These are phyloP conservation scores for Sugiyamaella neomexicana DNA, from an alignment of 1,139 yeast species.

Conservation along the genomic window DNA sequence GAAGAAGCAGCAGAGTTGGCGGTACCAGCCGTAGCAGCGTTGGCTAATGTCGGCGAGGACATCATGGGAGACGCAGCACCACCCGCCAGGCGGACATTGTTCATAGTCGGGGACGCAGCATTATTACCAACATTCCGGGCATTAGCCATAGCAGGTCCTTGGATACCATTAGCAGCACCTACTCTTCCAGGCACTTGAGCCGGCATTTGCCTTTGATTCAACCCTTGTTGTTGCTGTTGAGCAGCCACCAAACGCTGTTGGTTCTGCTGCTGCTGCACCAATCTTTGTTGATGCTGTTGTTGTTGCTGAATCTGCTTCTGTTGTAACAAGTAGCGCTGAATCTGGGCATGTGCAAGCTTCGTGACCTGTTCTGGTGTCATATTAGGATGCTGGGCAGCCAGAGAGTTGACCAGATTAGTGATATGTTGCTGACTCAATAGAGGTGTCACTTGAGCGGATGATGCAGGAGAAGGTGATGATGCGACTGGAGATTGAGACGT, in stretches of 20 bases:
- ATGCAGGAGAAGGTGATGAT: conserved; percentile 14
- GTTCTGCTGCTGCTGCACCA: conserved; percentile 25
- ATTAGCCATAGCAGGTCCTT: conserved; percentile 3
- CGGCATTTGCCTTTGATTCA: conserved; percentile 5
- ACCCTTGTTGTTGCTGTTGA: conserved; percentile 1
- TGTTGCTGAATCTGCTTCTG: conserved; percentile 37
- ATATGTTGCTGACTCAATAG: conserved; percentile 47
- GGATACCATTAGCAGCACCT: conserved; percentile 4
- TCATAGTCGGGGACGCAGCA: conserved; percentile 9
- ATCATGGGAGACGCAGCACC: conserved; percentile 6
- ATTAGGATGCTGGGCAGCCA: conserved; percentile 67
- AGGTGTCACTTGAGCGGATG: conserved; percentile 14
- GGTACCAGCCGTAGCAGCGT: neutral
- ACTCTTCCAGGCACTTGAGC: conserved; percentile 4
- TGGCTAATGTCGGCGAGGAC: conserved; percentile 6
- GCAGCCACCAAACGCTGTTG: conserved; percentile 25
- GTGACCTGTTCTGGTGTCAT: conserved; percentile 71
- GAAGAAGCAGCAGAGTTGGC: neutral
- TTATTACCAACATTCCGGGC: neutral
- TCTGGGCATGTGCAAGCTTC: conserved; percentile 66
- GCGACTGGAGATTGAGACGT: conserved; percentile 4
- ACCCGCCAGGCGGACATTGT: conserved; percentile 4
- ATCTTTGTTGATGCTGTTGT: conserved; percentile 36
- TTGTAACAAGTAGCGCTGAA: conserved; percentile 49
- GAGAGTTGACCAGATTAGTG: conserved; percentile 65